These are phyloP conservation scores for Monosporozyma solicola DNA, from an alignment of 805 yeast species.

Conservation along the genomic window DNA sequence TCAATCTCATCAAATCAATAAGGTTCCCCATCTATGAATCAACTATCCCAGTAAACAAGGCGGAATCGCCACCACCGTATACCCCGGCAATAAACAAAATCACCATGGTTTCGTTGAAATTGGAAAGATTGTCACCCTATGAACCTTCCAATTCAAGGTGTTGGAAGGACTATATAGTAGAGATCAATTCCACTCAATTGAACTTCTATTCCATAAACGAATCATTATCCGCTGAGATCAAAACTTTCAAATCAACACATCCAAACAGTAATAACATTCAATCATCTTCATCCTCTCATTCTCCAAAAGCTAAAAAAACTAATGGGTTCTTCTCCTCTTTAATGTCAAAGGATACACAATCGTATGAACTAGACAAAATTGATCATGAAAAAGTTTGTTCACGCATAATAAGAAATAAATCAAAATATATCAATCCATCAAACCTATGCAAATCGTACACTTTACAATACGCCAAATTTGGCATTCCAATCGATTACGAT, in stretches of 20 bases:
- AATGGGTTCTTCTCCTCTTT: neutral
- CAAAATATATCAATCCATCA: conserved; percentile 24
- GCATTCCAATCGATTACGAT: conserved; percentile 77
- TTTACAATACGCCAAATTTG: conserved; percentile 74
- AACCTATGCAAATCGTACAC: conserved; percentile 58
- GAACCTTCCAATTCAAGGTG: conserved; percentile 55
- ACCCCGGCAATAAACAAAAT: conserved; percentile 54
- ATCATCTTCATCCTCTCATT: conserved; percentile 5
- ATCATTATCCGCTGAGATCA: conserved; percentile 23
- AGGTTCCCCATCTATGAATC: conserved; percentile 39
- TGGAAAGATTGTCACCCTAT: conserved; percentile 71
- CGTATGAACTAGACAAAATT: conserved; percentile 18
- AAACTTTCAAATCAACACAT: conserved; percentile 22
- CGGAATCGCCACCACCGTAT: conserved; percentile 53
- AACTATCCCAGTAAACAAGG: neutral
- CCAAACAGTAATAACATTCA: conserved; percentile 3
- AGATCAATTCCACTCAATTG: conserved; percentile 78
- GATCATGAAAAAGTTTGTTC: conserved; percentile 22
- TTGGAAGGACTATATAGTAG: conserved; percentile 65
- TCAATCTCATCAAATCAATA: conserved; percentile 20
- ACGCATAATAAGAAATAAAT: conserved; percentile 13
- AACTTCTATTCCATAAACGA: conserved; percentile 49
- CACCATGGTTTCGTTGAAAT: conserved; percentile 52
- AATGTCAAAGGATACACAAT: conserved; percentile 3
- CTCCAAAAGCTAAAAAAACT: neutral